phyloP scores from a whole-genome alignment of 352 stramenopile genomes.

The Phytopythium kandeliae region DNA sequence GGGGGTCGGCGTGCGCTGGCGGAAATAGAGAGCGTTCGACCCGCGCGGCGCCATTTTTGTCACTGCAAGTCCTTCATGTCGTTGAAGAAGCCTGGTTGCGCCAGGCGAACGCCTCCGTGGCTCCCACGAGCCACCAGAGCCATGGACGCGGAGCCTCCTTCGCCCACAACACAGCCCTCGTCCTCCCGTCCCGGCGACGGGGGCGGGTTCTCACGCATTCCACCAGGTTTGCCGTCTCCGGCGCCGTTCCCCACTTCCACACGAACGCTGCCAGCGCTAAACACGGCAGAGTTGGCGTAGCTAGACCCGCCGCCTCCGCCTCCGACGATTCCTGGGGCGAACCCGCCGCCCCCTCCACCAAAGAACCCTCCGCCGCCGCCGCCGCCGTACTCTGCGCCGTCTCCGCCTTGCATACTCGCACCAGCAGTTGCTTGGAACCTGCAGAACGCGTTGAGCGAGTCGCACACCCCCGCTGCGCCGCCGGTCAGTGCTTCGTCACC shows the following conservation, averaged over 20 bases:
- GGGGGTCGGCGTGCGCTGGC: too few species aligned
- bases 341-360: conserved; percentile 60
- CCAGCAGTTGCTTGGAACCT: conserved; percentile 51
- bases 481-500: conserved; percentile 18
- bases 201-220: conserved; percentile 45
- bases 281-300: conserved; percentile 37
- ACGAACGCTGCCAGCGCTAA: conserved; percentile 36
- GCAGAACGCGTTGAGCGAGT: conserved; percentile 55
- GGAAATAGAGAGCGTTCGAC: neutral
- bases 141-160: conserved; percentile 40
- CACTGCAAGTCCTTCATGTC: conserved; percentile 70
- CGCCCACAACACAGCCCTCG: conserved; percentile 43
- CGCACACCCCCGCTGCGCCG: conserved; percentile 42
- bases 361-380: conserved; percentile 59
- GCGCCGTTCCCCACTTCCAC: conserved; percentile 24
- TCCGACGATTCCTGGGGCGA: conserved; percentile 64
- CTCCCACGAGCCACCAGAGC: conserved; percentile 30
- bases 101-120: conserved; percentile 59
- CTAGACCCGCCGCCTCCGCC: conserved; percentile 61
- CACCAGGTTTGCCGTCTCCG: conserved; percentile 30
- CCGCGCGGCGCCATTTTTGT: neutral
- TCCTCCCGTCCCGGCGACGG: conserved; percentile 21
- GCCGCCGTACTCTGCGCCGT: conserved; percentile 69
- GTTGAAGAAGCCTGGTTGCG: conserved; percentile 56
- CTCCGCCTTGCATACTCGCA: conserved; percentile 43